A percentile compares a stretch with the other conserved stretches of the same genome.
phyloP scores from a whole-genome alignment of 31 red algal species.

The Endocladia muricata region DNA sequence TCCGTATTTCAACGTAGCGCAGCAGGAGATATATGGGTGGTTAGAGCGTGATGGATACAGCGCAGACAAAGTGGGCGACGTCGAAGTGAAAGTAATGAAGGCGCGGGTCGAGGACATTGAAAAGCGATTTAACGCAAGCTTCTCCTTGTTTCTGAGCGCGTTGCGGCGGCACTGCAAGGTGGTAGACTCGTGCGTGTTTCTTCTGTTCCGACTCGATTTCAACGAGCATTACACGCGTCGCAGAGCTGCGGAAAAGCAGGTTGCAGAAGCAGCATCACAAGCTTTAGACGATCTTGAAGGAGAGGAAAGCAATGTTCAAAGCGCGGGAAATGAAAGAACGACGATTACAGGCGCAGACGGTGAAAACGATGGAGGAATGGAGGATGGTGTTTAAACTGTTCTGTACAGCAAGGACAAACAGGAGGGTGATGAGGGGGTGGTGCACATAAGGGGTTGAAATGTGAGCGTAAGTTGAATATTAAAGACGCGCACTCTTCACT shows the following conservation, averaged over 20 bases:
- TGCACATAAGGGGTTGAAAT: no score
- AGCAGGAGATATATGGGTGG: constrained; percentile 34
- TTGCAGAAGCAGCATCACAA: no score
- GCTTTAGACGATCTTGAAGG: no score
- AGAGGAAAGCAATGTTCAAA: no score
- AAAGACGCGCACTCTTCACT: no score
- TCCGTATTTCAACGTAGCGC: constrained; percentile 39
- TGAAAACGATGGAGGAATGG: no score
- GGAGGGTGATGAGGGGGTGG: no score
- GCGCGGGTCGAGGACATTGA: constrained; percentile 25
- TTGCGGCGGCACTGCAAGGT: constrained; percentile 46
- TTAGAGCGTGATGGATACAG: not conserved
- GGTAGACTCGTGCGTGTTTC: constrained; percentile 65
- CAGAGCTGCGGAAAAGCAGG: no score
- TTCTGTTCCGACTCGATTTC: constrained; percentile 68
- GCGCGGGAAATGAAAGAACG: not conserved
- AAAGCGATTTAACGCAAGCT: constrained; percentile 22
- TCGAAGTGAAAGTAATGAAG: constrained; percentile 4
- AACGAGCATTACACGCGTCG: constrained; percentile 57
- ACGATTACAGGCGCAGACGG: not conserved
- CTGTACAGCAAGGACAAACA: no score
- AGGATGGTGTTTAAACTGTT: no score
- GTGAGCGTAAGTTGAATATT: no score
- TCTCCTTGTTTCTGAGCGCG: constrained; percentile 37
- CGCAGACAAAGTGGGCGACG: not conserved